These are phyloP conservation scores for Ananas comosus DNA, from an alignment of 176 grass and related monocot species.

Conservation along the genomic window DNA sequence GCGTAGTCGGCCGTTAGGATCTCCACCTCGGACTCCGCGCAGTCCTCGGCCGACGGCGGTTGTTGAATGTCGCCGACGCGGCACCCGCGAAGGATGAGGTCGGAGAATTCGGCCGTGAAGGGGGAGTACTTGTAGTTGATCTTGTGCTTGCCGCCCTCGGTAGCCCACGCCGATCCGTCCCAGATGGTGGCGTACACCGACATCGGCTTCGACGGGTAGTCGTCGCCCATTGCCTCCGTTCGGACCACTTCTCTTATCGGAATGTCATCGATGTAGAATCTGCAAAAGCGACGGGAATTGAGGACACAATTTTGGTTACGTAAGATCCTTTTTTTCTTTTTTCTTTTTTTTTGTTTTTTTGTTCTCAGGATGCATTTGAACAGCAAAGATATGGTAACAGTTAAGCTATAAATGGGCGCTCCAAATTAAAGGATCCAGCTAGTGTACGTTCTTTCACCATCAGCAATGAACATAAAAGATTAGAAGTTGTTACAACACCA, in stretches of 20 bases:
- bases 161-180: conserved; percentile 88
- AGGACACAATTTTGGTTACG: too few relatives aligned
- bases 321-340: too few relatives aligned
- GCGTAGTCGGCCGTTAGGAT: conserved; percentile 54
- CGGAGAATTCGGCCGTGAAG: conserved; percentile 49
- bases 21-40: conserved; percentile 37
- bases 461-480: too few relatives aligned
- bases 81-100: conserved; percentile 51
- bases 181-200: conserved; percentile 89
- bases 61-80: conserved; percentile 1
- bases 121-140: conserved; percentile 74
- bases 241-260: conserved; percentile 69
- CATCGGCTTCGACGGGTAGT: conserved; percentile 87
- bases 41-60: conserved; percentile 24
- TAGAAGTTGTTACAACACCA: too few relatives aligned
- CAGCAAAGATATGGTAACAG: too few relatives aligned
- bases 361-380: too few relatives aligned
- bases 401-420: too few relatives aligned
- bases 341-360: too few relatives aligned
- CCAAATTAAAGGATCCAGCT: too few relatives aligned
- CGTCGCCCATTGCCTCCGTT: conserved; percentile 39
- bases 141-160: conserved; percentile 53
- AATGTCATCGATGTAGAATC: conserved; percentile 63
- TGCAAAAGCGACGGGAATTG: neutral
- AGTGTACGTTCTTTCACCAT: too few relatives aligned